Percentiles rank a stretch among this genome's conserved stretches.
Conservation (phyloP, 2,329 filamentous ascomycete genomes). For the Berkeleyomyces basicola region DNA sequence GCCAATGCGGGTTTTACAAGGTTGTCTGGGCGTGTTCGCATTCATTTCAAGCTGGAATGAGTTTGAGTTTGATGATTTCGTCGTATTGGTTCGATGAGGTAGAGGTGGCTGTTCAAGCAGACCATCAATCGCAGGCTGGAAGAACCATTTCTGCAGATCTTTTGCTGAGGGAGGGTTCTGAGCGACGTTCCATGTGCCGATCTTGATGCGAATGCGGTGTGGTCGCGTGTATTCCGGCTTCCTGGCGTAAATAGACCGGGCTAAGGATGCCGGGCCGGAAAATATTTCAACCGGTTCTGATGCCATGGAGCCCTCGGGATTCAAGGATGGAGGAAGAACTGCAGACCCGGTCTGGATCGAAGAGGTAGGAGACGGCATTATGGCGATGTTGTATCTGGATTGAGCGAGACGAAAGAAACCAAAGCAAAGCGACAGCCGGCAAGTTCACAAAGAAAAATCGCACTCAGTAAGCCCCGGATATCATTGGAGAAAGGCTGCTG, state of each 20-base stretch:
- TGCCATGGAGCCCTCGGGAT: slow-evolving; percentile 3
- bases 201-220: slow-evolving; percentile 64
- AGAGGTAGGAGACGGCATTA: neutral
- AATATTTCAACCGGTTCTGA: slow-evolving; percentile 29
- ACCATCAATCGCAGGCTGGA: slow-evolving; percentile 28
- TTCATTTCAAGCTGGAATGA: slow-evolving; percentile 11
- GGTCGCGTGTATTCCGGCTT: slow-evolving; percentile 63
- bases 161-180: slow-evolving; percentile 70
- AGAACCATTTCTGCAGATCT: slow-evolving; percentile 79
- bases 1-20: slow-evolving; percentile 34
- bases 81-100: slow-evolving; percentile 3
- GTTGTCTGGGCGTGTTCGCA: slow-evolving; percentile 2
- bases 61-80: slow-evolving; percentile 2
- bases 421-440: neutral
- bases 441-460: neutral
- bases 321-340: neutral
- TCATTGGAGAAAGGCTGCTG: neutral
- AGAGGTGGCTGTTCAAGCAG: slow-evolving; percentile 12
- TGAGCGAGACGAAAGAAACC: neutral
- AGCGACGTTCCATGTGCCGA: slow-evolving; percentile 93
- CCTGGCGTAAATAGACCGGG: slow-evolving; percentile 51
- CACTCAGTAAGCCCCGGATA: neutral
- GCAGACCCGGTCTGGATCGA: neutral
- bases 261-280: slow-evolving; percentile 41
- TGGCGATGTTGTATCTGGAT: neutral